These are phyloP conservation scores for Candida qinlingensis DNA, from an alignment of 805 yeast genomes.

Conservation along the genomic window DNA sequence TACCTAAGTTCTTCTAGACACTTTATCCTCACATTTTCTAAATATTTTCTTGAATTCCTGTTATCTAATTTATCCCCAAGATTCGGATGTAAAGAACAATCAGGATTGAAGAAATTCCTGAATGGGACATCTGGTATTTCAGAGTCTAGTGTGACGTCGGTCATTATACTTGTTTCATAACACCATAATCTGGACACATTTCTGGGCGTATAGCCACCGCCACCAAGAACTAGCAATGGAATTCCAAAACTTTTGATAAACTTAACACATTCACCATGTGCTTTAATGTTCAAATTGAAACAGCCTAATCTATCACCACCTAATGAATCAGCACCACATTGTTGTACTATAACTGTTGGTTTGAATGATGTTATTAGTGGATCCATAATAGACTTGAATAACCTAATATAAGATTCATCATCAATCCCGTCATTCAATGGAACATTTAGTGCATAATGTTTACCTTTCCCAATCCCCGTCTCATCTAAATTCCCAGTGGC, in stretches of 20 bases:
- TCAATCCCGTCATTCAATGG: conserved; percentile 93
- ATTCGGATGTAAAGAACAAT: conserved; percentile 78
- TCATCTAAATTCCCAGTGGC: conserved; percentile 88
- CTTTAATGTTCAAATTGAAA: conserved; percentile 86
- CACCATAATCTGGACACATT: conserved; percentile 96
- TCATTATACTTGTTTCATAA: conserved; percentile 82
- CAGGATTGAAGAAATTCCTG: conserved; percentile 47
- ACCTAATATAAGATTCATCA: conserved; percentile 49
- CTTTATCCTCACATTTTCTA: conserved; percentile 70
- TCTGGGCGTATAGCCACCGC: conserved; percentile 98
- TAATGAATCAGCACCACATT: conserved; percentile 96
- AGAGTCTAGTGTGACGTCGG: conserved; percentile 68
- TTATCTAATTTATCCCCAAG: conserved; percentile 75
- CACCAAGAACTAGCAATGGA: conserved; percentile 92
- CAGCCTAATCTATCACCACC: conserved; percentile 96
- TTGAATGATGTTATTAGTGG: conserved; percentile 88
- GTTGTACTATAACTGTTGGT: conserved; percentile 95
- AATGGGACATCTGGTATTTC: conserved; percentile 56
- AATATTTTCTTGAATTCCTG: conserved; percentile 74
- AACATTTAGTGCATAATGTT: conserved; percentile 77
- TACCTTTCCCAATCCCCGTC: conserved; percentile 79
- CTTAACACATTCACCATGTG: conserved; percentile 94
- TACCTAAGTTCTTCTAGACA: conserved; percentile 76
- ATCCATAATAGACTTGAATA: conserved; percentile 69
- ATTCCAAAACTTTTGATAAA: conserved; percentile 80